Evolutionary conservation across 495 filamentous ascomycete species (phyloP).

Genomic region (Rusavskia elegans): DNA sequence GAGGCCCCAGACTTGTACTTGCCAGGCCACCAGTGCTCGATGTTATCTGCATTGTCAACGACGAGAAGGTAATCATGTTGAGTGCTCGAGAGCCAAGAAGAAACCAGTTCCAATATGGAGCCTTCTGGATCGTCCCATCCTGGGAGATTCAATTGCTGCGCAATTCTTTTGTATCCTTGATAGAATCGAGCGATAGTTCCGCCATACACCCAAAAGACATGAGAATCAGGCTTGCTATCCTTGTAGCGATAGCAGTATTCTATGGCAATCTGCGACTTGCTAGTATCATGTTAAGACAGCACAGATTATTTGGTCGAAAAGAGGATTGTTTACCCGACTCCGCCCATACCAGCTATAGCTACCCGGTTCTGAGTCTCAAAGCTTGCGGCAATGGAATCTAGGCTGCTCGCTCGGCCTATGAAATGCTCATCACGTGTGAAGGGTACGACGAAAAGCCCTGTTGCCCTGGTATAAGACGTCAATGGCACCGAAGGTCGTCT

Average conservation of each 20-base stretch:
- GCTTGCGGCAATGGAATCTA: conserved; percentile 17
- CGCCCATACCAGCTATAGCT: conserved; percentile 29
- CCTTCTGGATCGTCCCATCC: conserved; percentile 15
- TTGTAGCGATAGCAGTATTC: conserved; percentile 26
- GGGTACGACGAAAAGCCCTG: conserved; percentile 10
- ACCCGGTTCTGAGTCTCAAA: conserved; percentile 12
- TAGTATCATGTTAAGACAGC: conserved; percentile 6
- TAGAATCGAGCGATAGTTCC: conserved; percentile 22
- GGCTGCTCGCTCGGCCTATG: conserved; percentile 21
- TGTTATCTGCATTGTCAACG: conserved; percentile 22
- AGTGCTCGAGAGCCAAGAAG: conserved; percentile 22
- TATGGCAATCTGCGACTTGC: conserved; percentile 39
- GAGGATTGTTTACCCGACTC: conserved; percentile 26
- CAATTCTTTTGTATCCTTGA: conserved; percentile 28
- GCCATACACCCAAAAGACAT: conserved; percentile 33
- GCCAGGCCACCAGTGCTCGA: conserved; percentile 1
- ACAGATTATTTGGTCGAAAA: neutral
- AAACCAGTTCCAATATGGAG: conserved; percentile 21
- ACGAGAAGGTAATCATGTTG: conserved; percentile 16
- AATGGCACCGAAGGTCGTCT: neutral
- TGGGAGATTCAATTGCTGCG: conserved; percentile 15
- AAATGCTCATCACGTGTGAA: conserved; percentile 26
- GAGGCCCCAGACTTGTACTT: conserved; percentile 3
- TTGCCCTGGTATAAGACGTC: neutral
- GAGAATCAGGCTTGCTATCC: conserved; percentile 16